These are phyloP conservation scores for Fusarium nisikadoi DNA, from an alignment of 2,329 filamentous ascomycete genomes.

Conservation along the genomic window DNA sequence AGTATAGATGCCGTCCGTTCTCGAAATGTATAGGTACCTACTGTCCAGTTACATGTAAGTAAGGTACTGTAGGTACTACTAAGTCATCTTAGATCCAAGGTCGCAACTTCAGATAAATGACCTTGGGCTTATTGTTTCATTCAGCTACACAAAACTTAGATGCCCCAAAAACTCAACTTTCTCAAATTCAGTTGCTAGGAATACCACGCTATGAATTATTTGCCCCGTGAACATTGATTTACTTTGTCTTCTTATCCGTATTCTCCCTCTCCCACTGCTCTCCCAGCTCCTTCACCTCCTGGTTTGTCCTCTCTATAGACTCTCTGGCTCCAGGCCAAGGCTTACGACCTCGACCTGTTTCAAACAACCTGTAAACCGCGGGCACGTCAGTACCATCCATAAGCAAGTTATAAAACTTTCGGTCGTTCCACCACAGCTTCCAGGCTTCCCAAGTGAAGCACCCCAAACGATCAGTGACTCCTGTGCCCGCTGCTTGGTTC, in stretches of 20 bases:
- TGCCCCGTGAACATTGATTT: background rate
- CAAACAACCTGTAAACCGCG: slow-evolving; percentile 55
- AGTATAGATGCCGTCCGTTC: background rate
- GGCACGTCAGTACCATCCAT: slow-evolving; percentile 53
- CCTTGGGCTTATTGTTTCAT: background rate
- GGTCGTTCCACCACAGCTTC: slow-evolving; percentile 56
- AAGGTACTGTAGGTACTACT: no score
- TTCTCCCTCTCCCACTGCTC: slow-evolving; percentile 40
- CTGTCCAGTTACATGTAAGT: background rate
- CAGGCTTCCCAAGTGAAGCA: slow-evolving; percentile 54
- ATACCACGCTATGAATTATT: background rate
- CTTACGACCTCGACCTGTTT: slow-evolving; percentile 51
- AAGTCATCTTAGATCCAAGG: no score
- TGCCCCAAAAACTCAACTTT: background rate
- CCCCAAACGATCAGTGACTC: slow-evolving; percentile 52
- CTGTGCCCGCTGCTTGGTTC: slow-evolving; percentile 56
- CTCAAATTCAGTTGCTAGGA: background rate
- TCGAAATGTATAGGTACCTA: background rate
- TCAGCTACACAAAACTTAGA: background rate
- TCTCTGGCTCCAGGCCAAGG: slow-evolving; percentile 53
- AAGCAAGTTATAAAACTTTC: slow-evolving; percentile 53
- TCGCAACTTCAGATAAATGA: background rate
- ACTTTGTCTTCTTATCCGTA: slow-evolving; percentile 36
- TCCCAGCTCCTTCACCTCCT: slow-evolving; percentile 30
- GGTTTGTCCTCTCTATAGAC: slow-evolving; percentile 45